phyloP scores from a whole-genome alignment of 345 rosid species.

The Camelina neglecta region DNA sequence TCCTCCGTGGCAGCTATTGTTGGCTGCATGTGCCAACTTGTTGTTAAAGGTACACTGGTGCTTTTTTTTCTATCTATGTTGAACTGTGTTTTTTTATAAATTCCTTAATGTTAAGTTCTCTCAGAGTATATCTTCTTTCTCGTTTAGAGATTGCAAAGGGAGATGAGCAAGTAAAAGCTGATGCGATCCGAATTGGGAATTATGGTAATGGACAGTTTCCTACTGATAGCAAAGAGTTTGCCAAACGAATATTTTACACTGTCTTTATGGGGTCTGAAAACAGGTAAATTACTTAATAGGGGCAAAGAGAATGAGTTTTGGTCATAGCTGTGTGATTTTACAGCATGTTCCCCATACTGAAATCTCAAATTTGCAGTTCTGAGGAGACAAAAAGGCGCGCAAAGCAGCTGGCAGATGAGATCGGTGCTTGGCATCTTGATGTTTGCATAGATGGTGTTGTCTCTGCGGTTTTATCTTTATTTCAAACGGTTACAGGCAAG shows the following conservation, averaged over 20 bases:
- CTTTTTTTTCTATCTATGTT: not conserved
- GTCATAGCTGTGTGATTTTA: not conserved
- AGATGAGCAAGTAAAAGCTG: constrained; percentile 92
- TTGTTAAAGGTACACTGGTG: constrained; percentile 68
- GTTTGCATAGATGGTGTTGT: constrained; percentile 80
- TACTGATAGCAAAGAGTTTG: constrained; percentile 88
- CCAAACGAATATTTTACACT: constrained; percentile 88
- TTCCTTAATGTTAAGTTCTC: constrained; percentile 2
- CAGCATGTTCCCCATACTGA: not conserved
- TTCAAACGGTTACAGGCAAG: constrained; percentile 87
- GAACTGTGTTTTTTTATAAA: constrained; percentile 16
- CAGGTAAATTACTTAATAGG: constrained; percentile 56
- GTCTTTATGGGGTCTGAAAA: constrained; percentile 96
- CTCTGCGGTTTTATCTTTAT: constrained; percentile 74
- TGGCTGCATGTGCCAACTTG: constrained; percentile 99
- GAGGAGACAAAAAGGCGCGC: constrained; percentile 71
- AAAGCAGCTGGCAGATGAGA: constrained; percentile 81
- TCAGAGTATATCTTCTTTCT: constrained; percentile 24
- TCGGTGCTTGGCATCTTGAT: constrained; percentile 96
- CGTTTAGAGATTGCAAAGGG: constrained; percentile 79
- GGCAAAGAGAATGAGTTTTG: not conserved
- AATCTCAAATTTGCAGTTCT: constrained; percentile 58
- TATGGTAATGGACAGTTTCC: constrained; percentile 77
- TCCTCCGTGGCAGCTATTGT: constrained; percentile 98
- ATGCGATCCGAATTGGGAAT: constrained; percentile 82